Evolutionary conservation across 257 asterid genomes (phyloP).

Genomic region (Capsicum pubescens): DNA sequence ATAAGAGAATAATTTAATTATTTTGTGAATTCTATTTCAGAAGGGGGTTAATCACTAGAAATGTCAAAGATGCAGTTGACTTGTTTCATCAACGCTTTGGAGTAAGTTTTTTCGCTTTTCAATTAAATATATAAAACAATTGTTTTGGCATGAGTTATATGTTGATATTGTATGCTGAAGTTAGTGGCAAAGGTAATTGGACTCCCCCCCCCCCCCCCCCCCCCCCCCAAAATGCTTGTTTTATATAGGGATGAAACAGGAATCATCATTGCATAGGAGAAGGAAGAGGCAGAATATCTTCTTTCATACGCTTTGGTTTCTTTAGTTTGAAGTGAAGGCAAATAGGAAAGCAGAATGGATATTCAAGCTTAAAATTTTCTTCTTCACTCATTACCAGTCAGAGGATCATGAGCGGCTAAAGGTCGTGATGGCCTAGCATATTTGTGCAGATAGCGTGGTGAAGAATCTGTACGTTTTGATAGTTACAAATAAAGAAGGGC

Average conservation of each 20-base stretch:
- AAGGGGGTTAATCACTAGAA: constrained; percentile 93
- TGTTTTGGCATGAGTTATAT: not conserved
- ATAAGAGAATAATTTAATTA: not conserved
- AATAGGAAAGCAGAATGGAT: not conserved
- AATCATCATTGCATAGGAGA: not conserved
- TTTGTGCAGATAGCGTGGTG: not conserved
- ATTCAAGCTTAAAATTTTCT: not conserved
- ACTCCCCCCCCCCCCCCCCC: not conserved
- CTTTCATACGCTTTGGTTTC: not conserved
- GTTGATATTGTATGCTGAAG: constrained; percentile 4
- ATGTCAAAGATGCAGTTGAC: constrained; percentile 84
- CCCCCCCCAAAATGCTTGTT: not conserved
- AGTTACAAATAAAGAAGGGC: not conserved
- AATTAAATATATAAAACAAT: not conserved
- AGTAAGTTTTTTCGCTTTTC: constrained; percentile 53
- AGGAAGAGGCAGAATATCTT: not conserved
- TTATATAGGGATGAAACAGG: not conserved
- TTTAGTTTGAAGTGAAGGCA: not conserved
- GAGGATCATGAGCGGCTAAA: not conserved
- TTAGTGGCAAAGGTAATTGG: not conserved
- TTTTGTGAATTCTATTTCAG: constrained; percentile 51
- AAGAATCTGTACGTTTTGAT: not conserved
- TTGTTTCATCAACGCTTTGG: constrained; percentile 89
- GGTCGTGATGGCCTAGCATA: not conserved
- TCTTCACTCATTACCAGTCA: not conserved